phyloP scores from a whole-genome alignment of 148 eudicot species.

The Rhododendron griersonianum region DNA sequence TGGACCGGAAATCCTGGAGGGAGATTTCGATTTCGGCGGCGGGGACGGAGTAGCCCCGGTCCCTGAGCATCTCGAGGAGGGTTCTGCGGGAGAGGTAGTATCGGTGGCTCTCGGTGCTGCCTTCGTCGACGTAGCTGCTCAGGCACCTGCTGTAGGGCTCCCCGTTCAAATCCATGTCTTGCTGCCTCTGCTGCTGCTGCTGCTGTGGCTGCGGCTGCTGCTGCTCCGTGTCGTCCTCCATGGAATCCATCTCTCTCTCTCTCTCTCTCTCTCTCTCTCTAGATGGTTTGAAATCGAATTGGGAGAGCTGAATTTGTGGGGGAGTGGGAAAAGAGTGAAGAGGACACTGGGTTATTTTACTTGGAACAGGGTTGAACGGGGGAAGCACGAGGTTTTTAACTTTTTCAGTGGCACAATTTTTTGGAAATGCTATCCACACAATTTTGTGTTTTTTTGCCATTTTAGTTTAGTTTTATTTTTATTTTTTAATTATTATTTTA shows the following conservation, averaged over 20 bases:
- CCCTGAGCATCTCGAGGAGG: conserved; percentile 67
- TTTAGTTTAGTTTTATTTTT: no score
- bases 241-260: conserved; percentile 8
- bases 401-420: not conserved
- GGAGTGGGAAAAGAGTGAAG: not conserved
- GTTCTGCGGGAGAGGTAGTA: conserved; percentile 78
- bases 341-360: not conserved
- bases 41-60: conserved; percentile 71
- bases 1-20: conserved; percentile 48
- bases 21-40: conserved; percentile 45
- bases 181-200: not conserved
- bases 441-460: no score
- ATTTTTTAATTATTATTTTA: no score
- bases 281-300: not conserved
- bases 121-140: conserved; percentile 54
- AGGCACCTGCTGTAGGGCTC: conserved; percentile 27
- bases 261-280: no score
- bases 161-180: conserved; percentile 22
- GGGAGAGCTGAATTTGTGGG: not conserved
- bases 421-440: no score
- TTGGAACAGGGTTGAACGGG: not conserved
- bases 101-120: conserved; percentile 65
- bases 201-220: not conserved
- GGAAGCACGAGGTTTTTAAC: not conserved
- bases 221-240: conserved; percentile 25